A percentile compares a stretch with the other conserved stretches of the same genome.
Conservation (phyloP, 352 stramenopile genomes). For the Phytophthora litchii region DNA sequence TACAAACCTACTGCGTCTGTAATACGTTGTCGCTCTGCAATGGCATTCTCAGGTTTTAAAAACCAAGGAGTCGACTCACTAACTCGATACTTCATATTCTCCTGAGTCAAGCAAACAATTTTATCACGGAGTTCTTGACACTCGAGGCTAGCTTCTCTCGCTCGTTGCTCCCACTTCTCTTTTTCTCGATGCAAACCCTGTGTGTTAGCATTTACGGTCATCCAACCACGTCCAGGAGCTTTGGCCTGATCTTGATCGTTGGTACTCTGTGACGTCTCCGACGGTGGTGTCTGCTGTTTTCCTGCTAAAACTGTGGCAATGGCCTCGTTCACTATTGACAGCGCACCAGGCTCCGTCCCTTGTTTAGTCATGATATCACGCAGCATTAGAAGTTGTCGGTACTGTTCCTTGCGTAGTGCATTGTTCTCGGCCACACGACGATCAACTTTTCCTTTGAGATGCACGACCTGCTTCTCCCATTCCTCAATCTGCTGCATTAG, state of each 20-base stretch:
- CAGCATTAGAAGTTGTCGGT: conserved; percentile 76
- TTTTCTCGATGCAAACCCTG: conserved; percentile 52
- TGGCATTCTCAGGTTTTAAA: conserved; percentile 37
- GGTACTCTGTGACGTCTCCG: conserved; percentile 16
- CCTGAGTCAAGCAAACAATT: conserved; percentile 46
- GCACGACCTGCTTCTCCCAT: conserved; percentile 40
- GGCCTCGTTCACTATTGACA: conserved; percentile 62
- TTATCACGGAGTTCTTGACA: conserved; percentile 59
- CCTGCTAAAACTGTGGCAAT: conserved; percentile 43
- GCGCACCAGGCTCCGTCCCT: conserved; percentile 48
- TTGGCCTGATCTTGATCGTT: conserved; percentile 15
- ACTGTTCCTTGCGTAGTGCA: conserved; percentile 69
- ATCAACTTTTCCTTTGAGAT: conserved; percentile 65
- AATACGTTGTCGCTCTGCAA: conserved; percentile 58
- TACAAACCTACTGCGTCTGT: conserved; percentile 58
- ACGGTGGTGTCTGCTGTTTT: conserved; percentile 12
- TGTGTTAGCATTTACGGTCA: conserved; percentile 14
- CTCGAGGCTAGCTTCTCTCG: conserved; percentile 49
- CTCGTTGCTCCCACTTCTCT: conserved; percentile 71
- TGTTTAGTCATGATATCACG: conserved; percentile 70
- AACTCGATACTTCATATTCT: conserved; percentile 37
- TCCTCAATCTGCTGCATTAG: conserved; percentile 29
- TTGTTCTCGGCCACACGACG: conserved; percentile 70
- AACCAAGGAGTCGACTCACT: conserved; percentile 53
- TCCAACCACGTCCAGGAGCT: conserved; percentile 7